Percentiles rank a stretch among this genome's conserved stretches.
phyloP scores from a whole-genome alignment of 768 basidiomycete genomes.

The Cystobasidium tubakii region DNA sequence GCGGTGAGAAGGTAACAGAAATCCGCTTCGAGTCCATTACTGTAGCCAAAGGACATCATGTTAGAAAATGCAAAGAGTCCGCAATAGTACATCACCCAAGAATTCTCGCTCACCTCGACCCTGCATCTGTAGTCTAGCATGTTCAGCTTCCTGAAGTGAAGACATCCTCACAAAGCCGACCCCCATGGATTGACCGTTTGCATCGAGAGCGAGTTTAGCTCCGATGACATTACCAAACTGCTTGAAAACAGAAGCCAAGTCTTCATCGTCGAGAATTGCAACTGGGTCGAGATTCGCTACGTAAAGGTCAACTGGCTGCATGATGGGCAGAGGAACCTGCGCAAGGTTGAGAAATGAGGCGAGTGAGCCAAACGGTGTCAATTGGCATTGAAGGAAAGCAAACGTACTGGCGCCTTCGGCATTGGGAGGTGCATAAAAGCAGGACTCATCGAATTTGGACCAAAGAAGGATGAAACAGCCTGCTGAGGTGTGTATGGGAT shows the following conservation, averaged over 20 bases:
- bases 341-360: not conserved
- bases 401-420: not conserved
- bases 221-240: constrained; percentile 22
- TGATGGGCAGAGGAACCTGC: not conserved
- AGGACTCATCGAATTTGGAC: not conserved
- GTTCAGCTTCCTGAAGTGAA: constrained; percentile 12
- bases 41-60: too few relatives aligned
- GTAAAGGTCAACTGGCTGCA: constrained; percentile 25
- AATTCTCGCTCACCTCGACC: constrained; percentile 15
- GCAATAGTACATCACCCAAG: too few relatives aligned
- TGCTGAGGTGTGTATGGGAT: constrained; percentile 3
- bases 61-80: too few relatives aligned
- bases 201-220: constrained; percentile 19
- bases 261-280: constrained; percentile 33
- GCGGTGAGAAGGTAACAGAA: constrained; percentile 29
- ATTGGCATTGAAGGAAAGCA: too few relatives aligned
- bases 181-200: constrained; percentile 22
- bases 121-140: constrained; percentile 28
- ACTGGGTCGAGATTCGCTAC: constrained; percentile 27
- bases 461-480: not conserved
- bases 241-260: constrained; percentile 25
- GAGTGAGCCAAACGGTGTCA: not conserved
- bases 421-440: not conserved
- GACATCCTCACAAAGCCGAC: constrained; percentile 20
- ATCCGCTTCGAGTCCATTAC: constrained; percentile 27